Evolutionary conservation across 2,329 filamentous ascomycete genomes (phyloP), one percentile per base, ranked within the genome.

Genomic region (Talaromyces pinophilus): DNA sequence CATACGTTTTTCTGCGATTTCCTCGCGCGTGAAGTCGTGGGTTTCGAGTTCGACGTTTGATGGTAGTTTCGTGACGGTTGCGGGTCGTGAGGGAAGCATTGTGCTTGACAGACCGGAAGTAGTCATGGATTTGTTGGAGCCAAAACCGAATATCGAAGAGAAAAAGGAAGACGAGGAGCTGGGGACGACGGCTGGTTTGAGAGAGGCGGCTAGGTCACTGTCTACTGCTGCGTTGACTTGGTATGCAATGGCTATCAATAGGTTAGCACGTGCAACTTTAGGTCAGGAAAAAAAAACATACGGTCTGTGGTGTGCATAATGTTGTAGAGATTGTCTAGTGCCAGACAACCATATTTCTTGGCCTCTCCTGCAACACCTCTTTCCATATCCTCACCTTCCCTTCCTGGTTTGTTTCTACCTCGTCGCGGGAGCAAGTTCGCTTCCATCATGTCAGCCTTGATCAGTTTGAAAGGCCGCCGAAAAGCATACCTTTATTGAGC

Each of bases 321-420:
- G 73, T 99, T 99, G 83, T 98, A 99, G 65, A 99, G 86, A 76
- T 98, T 99, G 80, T 98, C 92, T 1, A 98, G 90, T 0, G 94
- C 92, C 33, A 98, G 82, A 76, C 95, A 98, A 19, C 95, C 95
- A 76, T 96, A 97, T 5, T 84, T 87, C 35, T 92, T 93, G 19
- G 85, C 85, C 48, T 92, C 87, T n/a, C 91, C 91, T n/a, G 90
- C 90, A 38, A 98, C 86, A 6, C 83, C 82, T 5, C 84, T 83
- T 15, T 84, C 79, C 22, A 79, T 78, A 70, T 92, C 89, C 19
- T 85, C 85, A 0, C 82, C 79, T 68, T 93, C 88, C 22, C 88
- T 88, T 4, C 90, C 92, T 0, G 91, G 88, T 73, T 97, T 97
- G 55, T 85, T 80, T 66, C 90, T 86, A 42, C 90, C 92, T 68